Evolutionary conservation across 768 basidiomycete species (phyloP).

Genomic region (Calocybe indica): DNA sequence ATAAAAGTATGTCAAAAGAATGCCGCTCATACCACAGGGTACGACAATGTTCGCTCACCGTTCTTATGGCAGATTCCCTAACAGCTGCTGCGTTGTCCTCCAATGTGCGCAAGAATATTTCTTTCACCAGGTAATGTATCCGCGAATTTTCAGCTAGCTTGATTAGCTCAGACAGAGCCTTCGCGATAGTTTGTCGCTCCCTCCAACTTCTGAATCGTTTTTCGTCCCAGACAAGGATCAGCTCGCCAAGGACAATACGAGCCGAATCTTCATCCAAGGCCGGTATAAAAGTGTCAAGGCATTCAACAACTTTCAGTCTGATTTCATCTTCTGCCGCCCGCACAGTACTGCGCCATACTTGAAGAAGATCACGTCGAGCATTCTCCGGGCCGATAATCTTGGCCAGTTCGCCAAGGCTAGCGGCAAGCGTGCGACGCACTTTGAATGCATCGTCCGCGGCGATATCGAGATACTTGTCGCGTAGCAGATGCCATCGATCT

Average conservation of each 20-base stretch:
- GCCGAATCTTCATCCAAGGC: conserved; percentile 46
- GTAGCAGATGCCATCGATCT: conserved; percentile 67
- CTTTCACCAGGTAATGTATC: conserved; percentile 39
- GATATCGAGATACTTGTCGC: conserved; percentile 61
- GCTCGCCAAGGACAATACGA: conserved; percentile 34
- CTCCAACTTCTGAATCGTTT: conserved; percentile 67
- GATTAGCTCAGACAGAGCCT: conserved; percentile 46
- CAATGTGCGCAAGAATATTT: conserved; percentile 55
- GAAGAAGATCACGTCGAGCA: conserved; percentile 61
- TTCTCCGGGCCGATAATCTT: conserved; percentile 74
- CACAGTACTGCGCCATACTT: conserved; percentile 62
- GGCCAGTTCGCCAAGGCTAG: conserved; percentile 85
- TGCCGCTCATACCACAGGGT: background rate
- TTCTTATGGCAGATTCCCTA: conserved; percentile 63
- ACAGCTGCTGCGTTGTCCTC: conserved; percentile 83
- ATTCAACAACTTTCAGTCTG: conserved; percentile 65
- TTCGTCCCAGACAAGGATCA: conserved; percentile 53
- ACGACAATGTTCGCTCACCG: conserved; percentile 40
- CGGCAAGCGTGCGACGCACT: conserved; percentile 76
- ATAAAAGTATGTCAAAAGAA: conserved; percentile 8
- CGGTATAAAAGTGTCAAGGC: conserved; percentile 48
- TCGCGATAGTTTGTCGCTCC: conserved; percentile 66
- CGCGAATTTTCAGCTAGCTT: conserved; percentile 29
- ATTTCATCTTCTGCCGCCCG: conserved; percentile 62
- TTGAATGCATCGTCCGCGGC: conserved; percentile 53